These are phyloP conservation scores for Rubroshorea leprosula DNA, from an alignment of 345 rosid species.

Conservation along the genomic window DNA sequence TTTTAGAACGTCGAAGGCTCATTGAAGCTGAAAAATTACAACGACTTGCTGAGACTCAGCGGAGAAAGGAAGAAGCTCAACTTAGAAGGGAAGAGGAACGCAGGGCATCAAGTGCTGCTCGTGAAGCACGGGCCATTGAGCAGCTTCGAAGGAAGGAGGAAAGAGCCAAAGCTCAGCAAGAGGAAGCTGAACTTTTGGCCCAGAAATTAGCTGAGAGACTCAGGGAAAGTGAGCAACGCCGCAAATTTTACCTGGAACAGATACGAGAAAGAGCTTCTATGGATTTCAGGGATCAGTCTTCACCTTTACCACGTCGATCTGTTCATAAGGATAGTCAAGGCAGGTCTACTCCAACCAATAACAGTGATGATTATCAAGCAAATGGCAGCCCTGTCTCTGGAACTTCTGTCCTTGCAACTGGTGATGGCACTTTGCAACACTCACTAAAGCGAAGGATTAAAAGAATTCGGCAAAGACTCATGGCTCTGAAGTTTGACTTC, in stretches of 20 bases:
- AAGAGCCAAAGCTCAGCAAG: constrained; percentile 78
- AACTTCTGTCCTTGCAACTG: constrained; percentile 29
- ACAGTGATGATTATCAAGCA: constrained; percentile 45
- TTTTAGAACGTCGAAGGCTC: constrained; percentile 62
- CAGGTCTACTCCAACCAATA: constrained; percentile 35
- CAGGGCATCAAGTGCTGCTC: constrained; percentile 73
- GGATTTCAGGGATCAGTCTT: constrained; percentile 77
- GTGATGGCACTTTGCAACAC: constrained; percentile 43
- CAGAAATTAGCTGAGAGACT: constrained; percentile 73
- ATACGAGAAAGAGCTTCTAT: constrained; percentile 78
- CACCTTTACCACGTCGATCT: constrained; percentile 56
- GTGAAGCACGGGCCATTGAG: constrained; percentile 67
- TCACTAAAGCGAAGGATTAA: constrained; percentile 58
- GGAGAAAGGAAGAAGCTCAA: constrained; percentile 79
- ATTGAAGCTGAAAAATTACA: constrained; percentile 79
- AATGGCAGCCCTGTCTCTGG: constrained; percentile 28
- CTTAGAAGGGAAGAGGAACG: constrained; percentile 82
- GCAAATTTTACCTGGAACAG: constrained; percentile 68
- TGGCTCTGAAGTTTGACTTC: constrained; percentile 67
- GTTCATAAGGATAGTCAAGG: constrained; percentile 56
- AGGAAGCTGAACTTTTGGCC: constrained; percentile 76
- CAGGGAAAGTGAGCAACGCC: constrained; percentile 70
- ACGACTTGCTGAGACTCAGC: constrained; percentile 72
- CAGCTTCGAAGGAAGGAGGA: constrained; percentile 70
- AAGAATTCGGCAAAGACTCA: constrained; percentile 65